A percentile compares a stretch with the other conserved stretches of the same genome.
Conservation (phyloP, 352 stramenopile genomes). For the Pythium biforme region DNA sequence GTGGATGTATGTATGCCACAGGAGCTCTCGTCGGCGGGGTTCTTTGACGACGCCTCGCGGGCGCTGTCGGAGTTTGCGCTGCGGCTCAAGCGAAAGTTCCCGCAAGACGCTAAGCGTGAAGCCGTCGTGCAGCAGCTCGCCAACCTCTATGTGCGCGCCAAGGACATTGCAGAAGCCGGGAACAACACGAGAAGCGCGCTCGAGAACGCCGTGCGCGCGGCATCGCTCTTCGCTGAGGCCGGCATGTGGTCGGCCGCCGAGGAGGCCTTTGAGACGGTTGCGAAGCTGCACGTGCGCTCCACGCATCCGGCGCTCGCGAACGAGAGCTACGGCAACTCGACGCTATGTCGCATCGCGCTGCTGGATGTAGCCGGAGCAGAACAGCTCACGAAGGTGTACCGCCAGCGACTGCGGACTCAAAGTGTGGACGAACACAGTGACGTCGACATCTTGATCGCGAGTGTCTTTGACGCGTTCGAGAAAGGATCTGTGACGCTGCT, state of each 20-base stretch:
- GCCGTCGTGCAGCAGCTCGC: slow-evolving; percentile 18
- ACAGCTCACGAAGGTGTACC: slow-evolving; percentile 38
- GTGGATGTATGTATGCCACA: slow-evolving; percentile 5
- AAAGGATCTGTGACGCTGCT: slow-evolving; percentile 14
- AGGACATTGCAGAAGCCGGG: slow-evolving; percentile 52
- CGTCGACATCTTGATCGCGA: slow-evolving; percentile 53
- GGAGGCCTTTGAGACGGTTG: slow-evolving; percentile 52
- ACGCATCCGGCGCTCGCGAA: slow-evolving; percentile 38
- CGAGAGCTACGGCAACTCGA: slow-evolving; percentile 57
- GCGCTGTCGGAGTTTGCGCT: slow-evolving; percentile 56
- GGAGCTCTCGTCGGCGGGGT: slow-evolving; percentile 51
- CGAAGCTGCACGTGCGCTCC: slow-evolving; percentile 43
- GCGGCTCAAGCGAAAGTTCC: slow-evolving; percentile 62
- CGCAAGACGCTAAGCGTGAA: slow-evolving; percentile 28
- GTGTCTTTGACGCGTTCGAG: slow-evolving; percentile 43
- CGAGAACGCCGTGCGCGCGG: slow-evolving; percentile 52
- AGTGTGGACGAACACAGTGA: slow-evolving; percentile 30
- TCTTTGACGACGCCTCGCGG: slow-evolving; percentile 68
- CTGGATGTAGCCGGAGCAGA: slow-evolving; percentile 58
- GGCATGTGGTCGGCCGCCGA: slow-evolving; percentile 53
- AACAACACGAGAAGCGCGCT: slow-evolving; percentile 45
- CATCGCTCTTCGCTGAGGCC: slow-evolving; percentile 50
- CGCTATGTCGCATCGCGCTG: slow-evolving; percentile 58
- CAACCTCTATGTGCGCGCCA: slow-evolving; percentile 50
- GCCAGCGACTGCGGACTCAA: slow-evolving; percentile 1